Base-by-base conservation (phyloP, 108 stramenopile genomes). In the Chaetoceros tenuissimus region DNA sequence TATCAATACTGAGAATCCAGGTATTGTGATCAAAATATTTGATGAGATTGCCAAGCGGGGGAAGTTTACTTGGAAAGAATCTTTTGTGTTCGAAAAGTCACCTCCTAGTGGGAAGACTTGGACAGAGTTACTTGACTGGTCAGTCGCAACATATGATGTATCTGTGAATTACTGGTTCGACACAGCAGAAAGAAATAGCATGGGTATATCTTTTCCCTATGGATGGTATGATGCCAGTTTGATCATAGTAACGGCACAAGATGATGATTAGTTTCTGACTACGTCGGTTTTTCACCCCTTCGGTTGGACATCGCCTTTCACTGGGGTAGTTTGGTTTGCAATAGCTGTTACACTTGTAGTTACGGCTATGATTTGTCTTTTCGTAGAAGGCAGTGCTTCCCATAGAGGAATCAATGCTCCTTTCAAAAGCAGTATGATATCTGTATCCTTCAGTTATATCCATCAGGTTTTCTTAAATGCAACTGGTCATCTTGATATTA, bases 21-120 rank as follows among this genome's bases (percentile, higher is more conserved):
- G 69, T 1, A 44, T 53, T n/a, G 51, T 44, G 0, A 45, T 64
- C 16, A 29, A 44, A 10, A 47, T 70, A 1, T 24, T 70, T 27
- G 69, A 70, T 44, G 69, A 70, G 48, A 27, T 70, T 22, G 69
- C 69, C 46, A 52, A 29, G 28, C 48, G 69, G 21, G 69, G 57
- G 30, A 51, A 51, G 45, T 70, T 70, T 53, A 23, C 45, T 26
- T 71, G 69, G 63, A 20, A 64, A 30, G 29, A 71, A 47, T 51
- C 69, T 1, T 70, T 46, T 27, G 69, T 26, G 1, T 24, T 56
- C 3, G 22, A 34, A 2, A n/a, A n/a, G n/a, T n/a, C n/a, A n/a
- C n/a, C n/a, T n/a, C n/a, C n/a, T n/a, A 20, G 27, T 31, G 8
- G 24, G 18, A 30, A 61, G 48, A 3, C 50, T 24, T 51, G 29